Evolutionary conservation across 148 eudicot genomes (phyloP).

Genomic region (Rhododendron henanense): DNA sequence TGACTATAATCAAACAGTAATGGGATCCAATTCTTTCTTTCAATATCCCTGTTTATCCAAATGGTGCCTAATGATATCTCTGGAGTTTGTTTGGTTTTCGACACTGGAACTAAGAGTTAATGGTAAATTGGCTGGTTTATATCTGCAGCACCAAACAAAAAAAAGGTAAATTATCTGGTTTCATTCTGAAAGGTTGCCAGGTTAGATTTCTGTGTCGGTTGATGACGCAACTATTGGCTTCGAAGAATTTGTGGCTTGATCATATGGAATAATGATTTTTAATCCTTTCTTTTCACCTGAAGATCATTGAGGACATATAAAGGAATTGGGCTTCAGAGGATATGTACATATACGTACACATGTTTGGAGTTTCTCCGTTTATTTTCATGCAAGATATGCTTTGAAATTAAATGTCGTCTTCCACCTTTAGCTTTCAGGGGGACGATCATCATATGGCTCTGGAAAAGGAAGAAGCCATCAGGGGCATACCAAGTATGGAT

Average conservation of each 20-base stretch:
- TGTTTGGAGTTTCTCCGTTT: background rate
- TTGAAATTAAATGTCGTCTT: background rate
- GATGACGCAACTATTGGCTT: background rate
- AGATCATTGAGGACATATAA: background rate
- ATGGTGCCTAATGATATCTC: background rate
- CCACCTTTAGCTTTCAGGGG: conserved; percentile 36
- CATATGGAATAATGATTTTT: background rate
- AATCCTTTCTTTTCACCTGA: background rate
- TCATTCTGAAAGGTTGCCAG: background rate
- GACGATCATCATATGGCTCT: conserved; percentile 43
- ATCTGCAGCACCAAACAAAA: background rate
- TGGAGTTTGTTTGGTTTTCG: background rate
- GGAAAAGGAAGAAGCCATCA: conserved; percentile 59
- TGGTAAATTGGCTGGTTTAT: background rate
- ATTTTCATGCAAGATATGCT: background rate
- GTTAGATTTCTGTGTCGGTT: background rate
- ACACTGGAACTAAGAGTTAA: background rate
- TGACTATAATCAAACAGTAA: background rate
- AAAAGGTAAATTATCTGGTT: background rate
- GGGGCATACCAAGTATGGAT: conserved; percentile 50
- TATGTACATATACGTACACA: background rate
- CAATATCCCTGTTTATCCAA: background rate
- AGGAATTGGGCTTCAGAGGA: background rate
- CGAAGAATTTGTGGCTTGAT: background rate
- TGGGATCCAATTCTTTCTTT: background rate